A percentile compares a stretch with the other conserved stretches of the same genome.
Conservation (phyloP, 2,329 filamentous ascomycete species). For the Phialocephala subalpina region DNA sequence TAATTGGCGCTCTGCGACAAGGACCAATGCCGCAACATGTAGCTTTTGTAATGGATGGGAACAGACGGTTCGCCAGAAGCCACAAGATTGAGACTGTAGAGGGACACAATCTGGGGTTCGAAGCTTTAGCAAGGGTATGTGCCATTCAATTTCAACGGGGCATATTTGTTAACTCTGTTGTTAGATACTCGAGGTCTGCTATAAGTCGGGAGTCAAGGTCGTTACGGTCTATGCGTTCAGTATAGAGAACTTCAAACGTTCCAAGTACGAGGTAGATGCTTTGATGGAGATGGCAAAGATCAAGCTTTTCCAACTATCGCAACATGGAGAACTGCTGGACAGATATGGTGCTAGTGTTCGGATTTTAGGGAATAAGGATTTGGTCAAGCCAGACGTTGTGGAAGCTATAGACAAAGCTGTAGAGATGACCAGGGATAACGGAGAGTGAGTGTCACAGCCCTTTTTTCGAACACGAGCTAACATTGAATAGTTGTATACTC, state of each 20-base stretch:
- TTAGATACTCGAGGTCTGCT: constrained; percentile 94
- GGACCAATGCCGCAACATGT: constrained; percentile 94
- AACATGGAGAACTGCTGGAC: constrained; percentile 92
- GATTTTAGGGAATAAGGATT: constrained; percentile 82
- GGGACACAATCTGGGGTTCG: constrained; percentile 94
- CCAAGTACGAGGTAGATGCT: constrained; percentile 94
- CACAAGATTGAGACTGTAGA: constrained; percentile 97
- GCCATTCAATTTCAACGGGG: neutral
- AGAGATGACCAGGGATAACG: constrained; percentile 86
- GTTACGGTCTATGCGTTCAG: constrained; percentile 99
- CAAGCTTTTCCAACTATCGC: constrained; percentile 88
- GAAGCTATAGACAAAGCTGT: constrained; percentile 88
- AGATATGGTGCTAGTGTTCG: constrained; percentile 89
- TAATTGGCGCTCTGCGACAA: constrained; percentile 89
- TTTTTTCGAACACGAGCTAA: constrained; percentile 21
- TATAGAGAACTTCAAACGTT: constrained; percentile 98
- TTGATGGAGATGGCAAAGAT: constrained; percentile 98
- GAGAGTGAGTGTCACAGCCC: constrained; percentile 60
- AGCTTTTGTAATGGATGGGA: constrained; percentile 99
- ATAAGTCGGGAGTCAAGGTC: constrained; percentile 95
- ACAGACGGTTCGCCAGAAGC: constrained; percentile 87
- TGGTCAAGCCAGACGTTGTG: constrained; percentile 87
- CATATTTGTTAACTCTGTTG: constrained; percentile 27
- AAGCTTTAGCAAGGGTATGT: constrained; percentile 85
- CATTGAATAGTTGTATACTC: constrained; percentile 63